phyloP scores from a whole-genome alignment of 306 rosid genomes.

The Prunus fruticosa region DNA sequence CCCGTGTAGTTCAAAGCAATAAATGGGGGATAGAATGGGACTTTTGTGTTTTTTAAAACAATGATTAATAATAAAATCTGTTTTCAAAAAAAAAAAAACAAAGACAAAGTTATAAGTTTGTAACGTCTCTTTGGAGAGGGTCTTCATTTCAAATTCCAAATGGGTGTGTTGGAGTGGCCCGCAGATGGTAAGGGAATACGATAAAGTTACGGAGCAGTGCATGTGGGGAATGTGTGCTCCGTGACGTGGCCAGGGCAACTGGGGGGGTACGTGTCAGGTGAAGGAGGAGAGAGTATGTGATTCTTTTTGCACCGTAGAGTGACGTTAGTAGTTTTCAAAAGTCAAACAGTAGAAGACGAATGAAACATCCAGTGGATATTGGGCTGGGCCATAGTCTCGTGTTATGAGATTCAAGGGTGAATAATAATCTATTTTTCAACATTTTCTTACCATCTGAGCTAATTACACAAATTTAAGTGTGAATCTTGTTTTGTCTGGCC shows the following conservation, averaged over 20 bases:
- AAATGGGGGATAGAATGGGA: constrained; percentile 24
- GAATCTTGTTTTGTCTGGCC: no score
- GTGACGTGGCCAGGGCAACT: not conserved
- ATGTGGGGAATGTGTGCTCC: not conserved
- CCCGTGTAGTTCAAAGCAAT: constrained; percentile 21
- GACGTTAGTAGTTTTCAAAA: not conserved
- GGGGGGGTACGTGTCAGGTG: not conserved
- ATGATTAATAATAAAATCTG: not conserved
- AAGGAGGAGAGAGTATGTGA: not conserved
- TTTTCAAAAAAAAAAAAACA: constrained; percentile 21
- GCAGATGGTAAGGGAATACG: constrained; percentile 20
- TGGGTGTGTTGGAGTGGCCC: not conserved
- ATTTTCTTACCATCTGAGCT: no score
- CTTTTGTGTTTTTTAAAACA: not conserved
- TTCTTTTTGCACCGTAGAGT: not conserved
- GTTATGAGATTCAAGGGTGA: no score
- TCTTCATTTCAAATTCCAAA: constrained; percentile 72
- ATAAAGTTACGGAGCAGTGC: constrained; percentile 21
- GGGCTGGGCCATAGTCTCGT: not conserved
- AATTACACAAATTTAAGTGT: no score
- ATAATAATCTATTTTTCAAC: no score
- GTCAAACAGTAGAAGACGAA: not conserved
- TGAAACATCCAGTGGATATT: not conserved
- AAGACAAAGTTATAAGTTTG: constrained; percentile 14
- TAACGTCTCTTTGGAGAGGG: constrained; percentile 81